These are phyloP conservation scores for Coniferiporia weirii DNA, from an alignment of 1,284 basidiomycete species.

Conservation along the genomic window DNA sequence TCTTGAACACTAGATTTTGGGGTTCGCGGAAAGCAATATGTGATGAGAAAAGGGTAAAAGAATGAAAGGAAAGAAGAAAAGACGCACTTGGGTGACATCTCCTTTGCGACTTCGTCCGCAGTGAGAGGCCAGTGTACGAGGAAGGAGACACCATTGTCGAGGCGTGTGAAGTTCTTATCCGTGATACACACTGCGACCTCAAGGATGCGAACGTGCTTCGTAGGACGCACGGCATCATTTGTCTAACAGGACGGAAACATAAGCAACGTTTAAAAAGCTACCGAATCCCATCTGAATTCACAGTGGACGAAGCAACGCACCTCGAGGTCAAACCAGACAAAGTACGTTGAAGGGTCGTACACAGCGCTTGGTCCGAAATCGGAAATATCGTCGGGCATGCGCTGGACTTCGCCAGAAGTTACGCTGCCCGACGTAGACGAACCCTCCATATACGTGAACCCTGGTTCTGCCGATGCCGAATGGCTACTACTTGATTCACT, in stretches of 20 bases:
- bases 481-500: not conserved
- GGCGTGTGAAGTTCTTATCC: slow-evolving; percentile 13
- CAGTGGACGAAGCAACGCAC: not conserved
- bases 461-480: not conserved
- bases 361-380: slow-evolving; percentile 4
- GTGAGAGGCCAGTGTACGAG: slow-evolving; percentile 16
- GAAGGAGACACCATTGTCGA: slow-evolving; percentile 13
- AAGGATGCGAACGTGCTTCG: slow-evolving; percentile 11
- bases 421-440: not conserved
- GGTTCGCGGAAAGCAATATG: not conserved
- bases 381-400: not conserved
- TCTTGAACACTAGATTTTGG: not conserved
- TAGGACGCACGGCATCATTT: slow-evolving; percentile 10
- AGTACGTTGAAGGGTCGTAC: slow-evolving; percentile 9
- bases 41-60: not conserved
- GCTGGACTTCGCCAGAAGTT: not conserved
- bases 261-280: not conserved
- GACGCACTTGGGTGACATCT: slow-evolving; percentile 9
- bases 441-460: slow-evolving; percentile 6
- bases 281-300: not conserved
- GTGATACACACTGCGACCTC: slow-evolving; percentile 15
- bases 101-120: not conserved
- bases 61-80: not conserved
- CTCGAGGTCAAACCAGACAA: slow-evolving; percentile 18
- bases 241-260: not conserved